Evolutionary conservation across 768 basidiomycete genomes (phyloP).

Genomic region (Tulasnella sp.): DNA sequence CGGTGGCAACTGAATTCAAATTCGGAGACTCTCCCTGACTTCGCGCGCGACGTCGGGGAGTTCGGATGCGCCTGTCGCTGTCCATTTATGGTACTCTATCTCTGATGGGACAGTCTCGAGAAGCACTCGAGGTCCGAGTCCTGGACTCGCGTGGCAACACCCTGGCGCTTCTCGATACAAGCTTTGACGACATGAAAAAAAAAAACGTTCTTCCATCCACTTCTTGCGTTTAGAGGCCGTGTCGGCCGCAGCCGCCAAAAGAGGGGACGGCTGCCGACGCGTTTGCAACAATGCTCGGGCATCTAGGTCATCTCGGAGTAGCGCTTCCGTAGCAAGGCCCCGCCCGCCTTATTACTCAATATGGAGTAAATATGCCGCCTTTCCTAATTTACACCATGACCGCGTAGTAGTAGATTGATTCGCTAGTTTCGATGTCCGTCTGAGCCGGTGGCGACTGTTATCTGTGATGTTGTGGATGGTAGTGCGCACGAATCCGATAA

Average conservation of each 20-base stretch:
- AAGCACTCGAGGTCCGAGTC: slow-evolving; percentile 12
- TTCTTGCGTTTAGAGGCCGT: slow-evolving; percentile 4
- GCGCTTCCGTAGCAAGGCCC: background rate
- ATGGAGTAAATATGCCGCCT: background rate
- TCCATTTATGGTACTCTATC: background rate
- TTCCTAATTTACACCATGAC: background rate
- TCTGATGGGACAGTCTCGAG: slow-evolving; percentile 4
- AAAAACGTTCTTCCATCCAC: background rate
- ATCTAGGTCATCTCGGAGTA: slow-evolving; percentile 2
- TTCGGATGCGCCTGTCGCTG: background rate
- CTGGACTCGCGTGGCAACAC: slow-evolving; percentile 10
- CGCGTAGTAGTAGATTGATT: background rate
- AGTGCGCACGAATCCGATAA: background rate
- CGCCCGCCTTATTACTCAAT: slow-evolving; percentile 2
- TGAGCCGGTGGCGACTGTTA: background rate
- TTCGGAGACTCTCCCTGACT: slow-evolving; percentile 4
- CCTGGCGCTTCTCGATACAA: slow-evolving; percentile 2
- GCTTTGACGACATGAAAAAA: background rate
- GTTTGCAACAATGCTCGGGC: background rate
- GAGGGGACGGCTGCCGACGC: background rate
- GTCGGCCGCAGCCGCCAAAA: background rate
- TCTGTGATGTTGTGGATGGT: background rate
- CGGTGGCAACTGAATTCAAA: slow-evolving; percentile 13
- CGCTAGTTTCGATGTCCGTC: background rate
- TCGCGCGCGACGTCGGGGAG: slow-evolving; percentile 2